A percentile compares a stretch with the other conserved stretches of the same genome.
phyloP scores from a whole-genome alignment of 1,139 yeast species.

The Saccharomyces hybrid region DNA sequence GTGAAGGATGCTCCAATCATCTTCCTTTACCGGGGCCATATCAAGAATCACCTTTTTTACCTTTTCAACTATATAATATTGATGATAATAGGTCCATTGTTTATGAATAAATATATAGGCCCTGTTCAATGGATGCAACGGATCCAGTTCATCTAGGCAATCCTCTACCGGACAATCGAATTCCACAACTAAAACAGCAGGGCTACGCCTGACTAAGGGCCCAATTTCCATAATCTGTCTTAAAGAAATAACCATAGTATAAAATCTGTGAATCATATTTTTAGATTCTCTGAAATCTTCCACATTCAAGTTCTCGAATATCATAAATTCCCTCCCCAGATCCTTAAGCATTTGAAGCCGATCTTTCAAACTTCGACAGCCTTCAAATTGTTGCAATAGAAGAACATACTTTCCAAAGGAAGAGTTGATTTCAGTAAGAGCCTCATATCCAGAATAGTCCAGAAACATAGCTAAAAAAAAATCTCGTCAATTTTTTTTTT shows the following conservation, averaged over 20 bases:
- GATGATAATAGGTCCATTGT: background rate
- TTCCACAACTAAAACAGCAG: background rate
- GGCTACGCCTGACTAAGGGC: background rate
- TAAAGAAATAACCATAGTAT: background rate
- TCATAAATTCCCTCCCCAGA: background rate
- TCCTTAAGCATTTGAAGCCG: background rate
- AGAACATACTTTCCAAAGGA: background rate
- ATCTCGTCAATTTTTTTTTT: background rate
- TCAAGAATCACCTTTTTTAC: background rate
- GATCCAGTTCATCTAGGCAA: background rate
- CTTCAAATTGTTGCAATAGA: background rate
- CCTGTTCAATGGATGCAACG: background rate
- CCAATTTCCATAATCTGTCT: background rate
- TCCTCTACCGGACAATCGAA: background rate
- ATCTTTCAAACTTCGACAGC: background rate
- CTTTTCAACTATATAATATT: background rate
- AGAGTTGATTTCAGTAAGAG: background rate
- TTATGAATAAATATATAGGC: background rate
- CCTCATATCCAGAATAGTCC: slow-evolving; percentile 1
- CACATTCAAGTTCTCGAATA: background rate
- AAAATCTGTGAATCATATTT: background rate
- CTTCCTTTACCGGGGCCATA: background rate
- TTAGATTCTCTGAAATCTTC: background rate
- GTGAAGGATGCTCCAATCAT: background rate
- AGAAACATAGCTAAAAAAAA: background rate